phyloP scores from a whole-genome alignment of 2,329 filamentous ascomycete genomes.

The Exophiala alcalophila region DNA sequence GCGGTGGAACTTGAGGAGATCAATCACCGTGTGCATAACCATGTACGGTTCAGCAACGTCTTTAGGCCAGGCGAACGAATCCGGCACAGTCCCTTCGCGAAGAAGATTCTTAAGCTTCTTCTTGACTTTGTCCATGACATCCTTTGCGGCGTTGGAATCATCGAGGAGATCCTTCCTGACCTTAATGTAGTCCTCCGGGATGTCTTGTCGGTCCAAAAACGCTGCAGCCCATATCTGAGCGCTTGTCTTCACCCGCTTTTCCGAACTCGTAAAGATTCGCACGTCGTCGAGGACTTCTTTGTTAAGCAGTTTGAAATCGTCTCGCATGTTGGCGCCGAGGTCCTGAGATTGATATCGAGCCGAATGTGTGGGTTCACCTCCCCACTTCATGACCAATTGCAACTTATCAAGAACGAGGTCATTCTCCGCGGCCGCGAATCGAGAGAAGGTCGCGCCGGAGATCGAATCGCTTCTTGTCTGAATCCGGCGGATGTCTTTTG shows the following conservation, averaged over 20 bases:
- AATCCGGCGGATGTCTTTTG: constrained; percentile 42
- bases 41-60: constrained; percentile 93
- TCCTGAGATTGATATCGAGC: constrained; percentile 95
- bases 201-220: constrained; percentile 82
- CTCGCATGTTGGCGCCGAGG: constrained; percentile 90
- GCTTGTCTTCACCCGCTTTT: constrained; percentile 89
- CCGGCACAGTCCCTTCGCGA: constrained; percentile 86
- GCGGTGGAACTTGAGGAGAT: constrained; percentile 96
- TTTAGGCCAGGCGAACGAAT: constrained; percentile 95
- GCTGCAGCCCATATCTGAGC: constrained; percentile 90
- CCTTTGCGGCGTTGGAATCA: constrained; percentile 96
- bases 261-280: constrained; percentile 91
- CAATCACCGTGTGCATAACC: constrained; percentile 86
- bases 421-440: constrained; percentile 90
- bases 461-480: constrained; percentile 76
- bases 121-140: constrained; percentile 99
- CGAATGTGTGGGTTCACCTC: constrained; percentile 94
- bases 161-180: constrained; percentile 93
- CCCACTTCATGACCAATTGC: constrained; percentile 98
- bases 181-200: constrained; percentile 80
- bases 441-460: constrained; percentile 85
- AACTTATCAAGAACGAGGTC: constrained; percentile 92
- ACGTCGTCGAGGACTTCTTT: constrained; percentile 89
- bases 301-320: constrained; percentile 90
- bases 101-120: constrained; percentile 95